A percentile compares a stretch with the other conserved stretches of the same genome.
Evolutionary conservation across 1,284 basidiomycete genomes (phyloP).

Genomic region (Moniliophthora roreri): DNA sequence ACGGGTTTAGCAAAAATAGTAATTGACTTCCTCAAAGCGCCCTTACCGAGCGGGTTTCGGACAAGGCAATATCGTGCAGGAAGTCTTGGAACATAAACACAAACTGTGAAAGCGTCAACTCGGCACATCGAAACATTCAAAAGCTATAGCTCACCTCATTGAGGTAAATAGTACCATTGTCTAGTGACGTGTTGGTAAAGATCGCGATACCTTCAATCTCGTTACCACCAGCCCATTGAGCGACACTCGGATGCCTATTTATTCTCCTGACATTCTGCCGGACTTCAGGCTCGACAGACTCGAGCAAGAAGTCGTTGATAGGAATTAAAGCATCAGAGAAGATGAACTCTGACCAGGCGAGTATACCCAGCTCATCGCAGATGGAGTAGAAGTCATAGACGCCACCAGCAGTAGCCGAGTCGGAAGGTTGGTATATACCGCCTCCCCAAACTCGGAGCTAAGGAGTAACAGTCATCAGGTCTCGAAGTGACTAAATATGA

Average conservation of each 20-base stretch:
- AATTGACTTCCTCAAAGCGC: background rate
- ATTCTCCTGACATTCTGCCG: slow-evolving; percentile 56
- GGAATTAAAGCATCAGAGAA: slow-evolving; percentile 64
- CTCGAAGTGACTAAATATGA: background rate
- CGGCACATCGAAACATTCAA: background rate
- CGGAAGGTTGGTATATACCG: slow-evolving; percentile 50
- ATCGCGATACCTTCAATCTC: slow-evolving; percentile 59
- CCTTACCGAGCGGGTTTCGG: slow-evolving; percentile 51
- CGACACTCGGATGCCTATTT: slow-evolving; percentile 58
- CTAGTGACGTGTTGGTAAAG: slow-evolving; percentile 32
- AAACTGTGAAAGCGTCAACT: slow-evolving; percentile 32
- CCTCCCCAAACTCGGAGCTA: slow-evolving; percentile 62
- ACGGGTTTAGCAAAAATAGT: background rate
- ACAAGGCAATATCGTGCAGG: slow-evolving; percentile 46
- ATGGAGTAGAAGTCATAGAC: slow-evolving; percentile 57
- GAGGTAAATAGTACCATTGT: slow-evolving; percentile 45
- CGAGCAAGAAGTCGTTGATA: slow-evolving; percentile 51
- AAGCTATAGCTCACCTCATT: slow-evolving; percentile 38
- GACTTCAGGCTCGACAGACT: slow-evolving; percentile 55
- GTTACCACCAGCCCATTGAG: slow-evolving; percentile 63
- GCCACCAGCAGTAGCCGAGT: slow-evolving; percentile 40
- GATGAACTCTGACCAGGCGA: slow-evolving; percentile 66
- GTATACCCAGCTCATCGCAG: slow-evolving; percentile 63
- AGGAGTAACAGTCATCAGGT: background rate
- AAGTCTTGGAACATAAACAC: slow-evolving; percentile 54